phyloP scores from a whole-genome alignment of 2,329 filamentous ascomycete species.

The Neoscytalidium dimidiatum region DNA sequence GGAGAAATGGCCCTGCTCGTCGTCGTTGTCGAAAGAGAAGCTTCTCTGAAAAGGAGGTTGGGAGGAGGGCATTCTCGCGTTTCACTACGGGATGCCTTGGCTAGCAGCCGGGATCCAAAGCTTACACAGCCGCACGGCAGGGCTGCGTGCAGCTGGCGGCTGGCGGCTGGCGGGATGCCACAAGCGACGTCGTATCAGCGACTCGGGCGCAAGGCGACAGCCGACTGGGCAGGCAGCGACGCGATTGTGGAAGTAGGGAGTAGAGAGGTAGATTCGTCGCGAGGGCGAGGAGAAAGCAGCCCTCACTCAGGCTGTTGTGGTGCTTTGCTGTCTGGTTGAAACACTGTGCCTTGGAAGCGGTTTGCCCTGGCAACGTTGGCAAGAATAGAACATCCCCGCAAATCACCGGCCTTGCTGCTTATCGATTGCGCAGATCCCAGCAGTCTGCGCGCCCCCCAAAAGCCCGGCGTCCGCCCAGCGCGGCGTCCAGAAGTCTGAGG shows the following conservation, averaged over 20 bases:
- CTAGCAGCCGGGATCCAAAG: constrained; percentile 15
- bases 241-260: background rate
- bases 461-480: background rate
- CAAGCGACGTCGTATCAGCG: background rate
- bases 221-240: background rate
- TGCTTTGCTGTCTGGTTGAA: background rate
- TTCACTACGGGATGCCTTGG: constrained; percentile 20
- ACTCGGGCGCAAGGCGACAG: background rate
- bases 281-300: background rate
- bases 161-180: background rate
- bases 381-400: constrained; percentile 9
- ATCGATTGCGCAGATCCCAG: constrained; percentile 16
- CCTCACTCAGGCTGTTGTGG: no score
- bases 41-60: constrained; percentile 14
- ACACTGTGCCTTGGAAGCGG: constrained; percentile 1
- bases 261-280: background rate
- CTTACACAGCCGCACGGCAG: constrained; percentile 15
- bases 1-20: constrained; percentile 1
- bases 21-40: constrained; percentile 17
- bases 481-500: background rate
- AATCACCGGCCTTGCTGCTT: background rate
- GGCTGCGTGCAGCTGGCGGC: background rate
- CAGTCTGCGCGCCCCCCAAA: background rate
- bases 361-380: background rate
- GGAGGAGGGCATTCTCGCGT: constrained; percentile 14